Base-by-base conservation (phyloP, 2,329 filamentous ascomycete genomes). In the Malbranchea zuffiana region DNA sequence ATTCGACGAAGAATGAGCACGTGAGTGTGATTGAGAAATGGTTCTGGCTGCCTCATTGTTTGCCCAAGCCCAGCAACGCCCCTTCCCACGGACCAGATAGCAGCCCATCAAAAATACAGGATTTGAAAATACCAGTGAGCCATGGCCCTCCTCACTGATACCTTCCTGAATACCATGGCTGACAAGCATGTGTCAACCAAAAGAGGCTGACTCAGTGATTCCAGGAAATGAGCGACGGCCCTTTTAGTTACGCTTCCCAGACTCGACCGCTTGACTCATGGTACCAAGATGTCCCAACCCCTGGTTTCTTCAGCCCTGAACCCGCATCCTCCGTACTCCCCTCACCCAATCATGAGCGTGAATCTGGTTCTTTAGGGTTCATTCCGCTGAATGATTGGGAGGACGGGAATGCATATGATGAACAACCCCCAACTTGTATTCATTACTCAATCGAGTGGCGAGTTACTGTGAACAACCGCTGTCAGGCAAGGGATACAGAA, bases 401-500 rank as follows among this genome's bases (percentile, higher is more conserved):
- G 32, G 24, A 41, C 24, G 37, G 40, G 19, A 42, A 38, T n/a
- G 17, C 28, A 37, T 49, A 44, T 30, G 34, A 49, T 37, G 44
- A 47, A 20, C 19, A 37, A 7, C 38, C 32, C 13, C 38, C 38
- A 20, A 40, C 10, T 13, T 40, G 30, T 32, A 28, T 41, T 25
- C 38, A 30, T 12, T 44, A 46, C 23, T 44, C 42, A 32, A 46
- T 44, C 28, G 46, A 44, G 39, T 47, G 41, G 38, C 44, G 44
- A 35, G 33, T 47, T 19, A 42, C 30, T 6, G 6, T 35, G 11
- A 48, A 48, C 25, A 45, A 40, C 12, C 23, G 32, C 30, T 38
- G 23, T 13, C 40, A 41, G 32, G 20, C 25, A 32, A 47, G 42
- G 29, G 41, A 43, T 30, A 47, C 36, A 11, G 45, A 47, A 26